phyloP scores from a whole-genome alignment of 805 yeast species.

The Candida dendrica region DNA sequence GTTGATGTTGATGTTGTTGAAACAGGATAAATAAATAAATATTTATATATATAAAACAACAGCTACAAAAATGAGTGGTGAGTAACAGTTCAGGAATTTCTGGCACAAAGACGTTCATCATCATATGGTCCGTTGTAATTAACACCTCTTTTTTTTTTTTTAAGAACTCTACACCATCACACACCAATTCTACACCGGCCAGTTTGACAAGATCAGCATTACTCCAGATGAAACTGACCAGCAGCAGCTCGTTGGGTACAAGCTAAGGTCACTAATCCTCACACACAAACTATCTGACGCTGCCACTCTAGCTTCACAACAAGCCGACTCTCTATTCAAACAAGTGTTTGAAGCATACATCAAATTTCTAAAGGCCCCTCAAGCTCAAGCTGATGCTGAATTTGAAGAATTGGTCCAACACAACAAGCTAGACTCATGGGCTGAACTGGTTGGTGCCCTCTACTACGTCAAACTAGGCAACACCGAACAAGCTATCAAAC shows the following conservation, averaged over 20 bases:
- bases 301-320: slow-evolving; percentile 11
- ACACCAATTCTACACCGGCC: slow-evolving; percentile 57
- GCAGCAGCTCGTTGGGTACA: slow-evolving; percentile 23
- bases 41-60: no score
- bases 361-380: slow-evolving; percentile 17
- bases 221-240: slow-evolving; percentile 22
- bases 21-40: no score
- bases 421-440: slow-evolving; percentile 21
- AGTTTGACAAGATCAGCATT: slow-evolving; percentile 30
- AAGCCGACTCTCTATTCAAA: slow-evolving; percentile 18
- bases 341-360: slow-evolving; percentile 23
- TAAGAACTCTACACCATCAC: slow-evolving; percentile 45
- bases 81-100: no score
- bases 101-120: no score
- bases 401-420: slow-evolving; percentile 15
- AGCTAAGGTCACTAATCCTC: slow-evolving; percentile 25
- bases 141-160: no score
- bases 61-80: neutral
- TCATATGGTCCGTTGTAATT: no score
- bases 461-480: slow-evolving; percentile 33
- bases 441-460: slow-evolving; percentile 32
- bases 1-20: no score
- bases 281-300: slow-evolving; percentile 14
- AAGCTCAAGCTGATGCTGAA: slow-evolving; percentile 4
- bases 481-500: slow-evolving; percentile 34